Conservation (phyloP, 2,329 filamentous ascomycete genomes). For the Aspergillus fumigatiaffinis region DNA sequence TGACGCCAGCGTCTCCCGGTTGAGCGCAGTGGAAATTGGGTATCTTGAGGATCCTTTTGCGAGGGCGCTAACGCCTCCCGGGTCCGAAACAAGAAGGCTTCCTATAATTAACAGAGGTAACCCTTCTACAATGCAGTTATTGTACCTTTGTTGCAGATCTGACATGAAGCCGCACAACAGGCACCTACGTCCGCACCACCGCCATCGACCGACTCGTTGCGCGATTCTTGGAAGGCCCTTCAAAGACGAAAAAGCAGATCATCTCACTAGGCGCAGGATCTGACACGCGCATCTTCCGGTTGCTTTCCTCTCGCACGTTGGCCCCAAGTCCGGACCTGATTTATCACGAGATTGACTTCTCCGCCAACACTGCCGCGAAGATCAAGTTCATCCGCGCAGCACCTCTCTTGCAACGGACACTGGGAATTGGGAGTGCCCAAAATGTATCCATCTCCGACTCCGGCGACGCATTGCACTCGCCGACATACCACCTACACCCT, state of each 20-base stretch:
- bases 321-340: slow-evolving; percentile 46
- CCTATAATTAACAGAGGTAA: slow-evolving; percentile 92
- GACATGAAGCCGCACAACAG: slow-evolving; percentile 43
- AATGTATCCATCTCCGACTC: slow-evolving; percentile 35
- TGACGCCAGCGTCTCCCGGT: slow-evolving; percentile 81
- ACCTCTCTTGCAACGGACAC: slow-evolving; percentile 26
- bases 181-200: slow-evolving; percentile 86
- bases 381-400: slow-evolving; percentile 42
- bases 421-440: slow-evolving; percentile 27
- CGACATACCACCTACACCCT: slow-evolving; percentile 55
- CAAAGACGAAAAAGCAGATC: slow-evolving; percentile 58
- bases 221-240: slow-evolving; percentile 57
- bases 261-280: slow-evolving; percentile 91
- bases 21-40: slow-evolving; percentile 81
- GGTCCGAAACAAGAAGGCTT: slow-evolving; percentile 57
- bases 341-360: slow-evolving; percentile 94
- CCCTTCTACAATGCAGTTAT: slow-evolving; percentile 7
- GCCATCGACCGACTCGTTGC: slow-evolving; percentile 76
- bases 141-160: neutral
- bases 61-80: slow-evolving; percentile 58
- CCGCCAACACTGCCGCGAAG: slow-evolving; percentile 66
- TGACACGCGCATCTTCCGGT: slow-evolving; percentile 80
- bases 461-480: slow-evolving; percentile 44
- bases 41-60: slow-evolving; percentile 84
- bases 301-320: slow-evolving; percentile 51